These are phyloP conservation scores for Cryphonectria carpinicola DNA, from an alignment of 2,329 filamentous ascomycete genomes.

Conservation along the genomic window DNA sequence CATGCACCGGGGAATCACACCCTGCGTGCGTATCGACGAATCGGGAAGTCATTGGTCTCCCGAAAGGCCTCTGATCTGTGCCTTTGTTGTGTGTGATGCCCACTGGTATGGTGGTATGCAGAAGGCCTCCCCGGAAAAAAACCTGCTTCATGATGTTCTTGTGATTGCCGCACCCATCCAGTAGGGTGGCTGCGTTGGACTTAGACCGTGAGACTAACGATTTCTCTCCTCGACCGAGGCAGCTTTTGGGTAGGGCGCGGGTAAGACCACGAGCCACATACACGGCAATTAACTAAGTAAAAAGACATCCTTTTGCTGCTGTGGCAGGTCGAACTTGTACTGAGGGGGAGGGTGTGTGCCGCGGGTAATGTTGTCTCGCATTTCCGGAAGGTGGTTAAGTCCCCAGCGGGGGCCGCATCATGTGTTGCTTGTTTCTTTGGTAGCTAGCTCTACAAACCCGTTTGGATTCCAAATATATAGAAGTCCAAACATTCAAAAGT, in stretches of 20 bases:
- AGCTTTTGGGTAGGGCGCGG: neutral
- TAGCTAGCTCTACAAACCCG: neutral
- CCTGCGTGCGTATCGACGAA: neutral
- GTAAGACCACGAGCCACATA: neutral
- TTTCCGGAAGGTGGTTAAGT: conserved; percentile 14
- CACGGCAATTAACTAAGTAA: no score
- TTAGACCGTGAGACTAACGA: neutral
- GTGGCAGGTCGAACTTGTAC: neutral
- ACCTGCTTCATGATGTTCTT: conserved; percentile 1
- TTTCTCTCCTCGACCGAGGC: neutral
- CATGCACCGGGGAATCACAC: neutral
- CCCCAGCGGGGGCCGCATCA: conserved; percentile 17
- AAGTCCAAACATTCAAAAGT: neutral
- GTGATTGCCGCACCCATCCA: neutral
- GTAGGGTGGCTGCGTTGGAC: neutral
- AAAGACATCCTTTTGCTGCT: neutral
- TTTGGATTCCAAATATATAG: neutral
- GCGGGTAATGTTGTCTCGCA: neutral
- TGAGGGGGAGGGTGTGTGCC: neutral
- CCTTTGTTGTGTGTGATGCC: neutral
- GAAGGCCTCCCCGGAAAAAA: neutral
- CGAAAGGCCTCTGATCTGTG: conserved; percentile 5
- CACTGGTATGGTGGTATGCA: neutral
- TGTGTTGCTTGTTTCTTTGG: neutral
- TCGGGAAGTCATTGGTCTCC: conserved; percentile 5